phyloP scores from a whole-genome alignment of 2,329 filamentous ascomycete genomes.

The Claviceps sp. region DNA sequence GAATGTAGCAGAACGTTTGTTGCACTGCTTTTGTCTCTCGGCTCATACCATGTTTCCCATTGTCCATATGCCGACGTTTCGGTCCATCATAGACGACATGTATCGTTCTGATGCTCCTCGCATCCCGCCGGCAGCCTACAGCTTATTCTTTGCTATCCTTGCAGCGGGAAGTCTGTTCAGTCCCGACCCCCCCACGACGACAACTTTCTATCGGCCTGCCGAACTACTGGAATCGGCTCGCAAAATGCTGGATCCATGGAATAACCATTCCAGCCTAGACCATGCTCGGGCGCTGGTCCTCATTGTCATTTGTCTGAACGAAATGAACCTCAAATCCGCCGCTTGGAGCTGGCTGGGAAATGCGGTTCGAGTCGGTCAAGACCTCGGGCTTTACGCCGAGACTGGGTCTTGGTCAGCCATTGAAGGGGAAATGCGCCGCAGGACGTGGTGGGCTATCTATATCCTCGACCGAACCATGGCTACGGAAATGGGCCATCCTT shows the following conservation, averaged over 20 bases:
- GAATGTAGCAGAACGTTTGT: conserved; percentile 54
- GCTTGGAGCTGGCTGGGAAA: conserved; percentile 78
- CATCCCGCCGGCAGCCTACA: conserved; percentile 56
- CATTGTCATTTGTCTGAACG: conserved; percentile 65
- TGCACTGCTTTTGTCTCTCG: conserved; percentile 63
- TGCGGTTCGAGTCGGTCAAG: conserved; percentile 69
- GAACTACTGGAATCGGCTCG: conserved; percentile 61
- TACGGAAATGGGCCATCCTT: conserved; percentile 67
- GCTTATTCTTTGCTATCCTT: conserved; percentile 70
- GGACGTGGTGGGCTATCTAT: conserved; percentile 92
- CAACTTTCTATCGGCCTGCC: conserved; percentile 38
- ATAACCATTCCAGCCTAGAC: conserved; percentile 62
- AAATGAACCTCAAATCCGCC: conserved; percentile 74
- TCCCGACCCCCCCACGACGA: conserved; percentile 35
- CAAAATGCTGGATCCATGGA: conserved; percentile 65
- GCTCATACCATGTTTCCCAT: conserved; percentile 74
- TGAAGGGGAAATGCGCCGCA: conserved; percentile 73
- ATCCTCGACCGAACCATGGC: conserved; percentile 72
- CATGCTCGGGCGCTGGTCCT: conserved; percentile 61
- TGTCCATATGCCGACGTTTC: conserved; percentile 77
- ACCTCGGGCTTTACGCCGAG: conserved; percentile 69
- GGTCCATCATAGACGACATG: conserved; percentile 60
- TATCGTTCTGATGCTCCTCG: conserved; percentile 52
- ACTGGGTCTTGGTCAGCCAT: conserved; percentile 58
- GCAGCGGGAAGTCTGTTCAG: conserved; percentile 71